Conservation (phyloP, 352 stramenopile species). For the Phytophthora idaei region DNA sequence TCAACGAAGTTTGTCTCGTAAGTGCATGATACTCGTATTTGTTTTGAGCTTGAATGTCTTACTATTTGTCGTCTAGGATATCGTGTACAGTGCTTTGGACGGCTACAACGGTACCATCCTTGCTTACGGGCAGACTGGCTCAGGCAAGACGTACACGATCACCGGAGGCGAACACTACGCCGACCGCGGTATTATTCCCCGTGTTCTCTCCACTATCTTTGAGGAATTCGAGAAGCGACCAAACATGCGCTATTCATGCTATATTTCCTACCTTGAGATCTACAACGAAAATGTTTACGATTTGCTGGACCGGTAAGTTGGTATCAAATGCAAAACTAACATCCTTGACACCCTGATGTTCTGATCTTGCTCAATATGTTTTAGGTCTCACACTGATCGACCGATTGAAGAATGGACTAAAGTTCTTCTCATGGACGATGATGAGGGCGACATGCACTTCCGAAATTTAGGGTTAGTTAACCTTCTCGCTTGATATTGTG, state of each 20-base stretch:
- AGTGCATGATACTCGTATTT: not conserved
- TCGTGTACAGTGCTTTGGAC: constrained; percentile 70
- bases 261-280: constrained; percentile 97
- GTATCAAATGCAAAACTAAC: no score
- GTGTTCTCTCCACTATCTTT: constrained; percentile 94
- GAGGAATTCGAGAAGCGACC: constrained; percentile 69
- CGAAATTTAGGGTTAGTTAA: constrained; percentile 62
- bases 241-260: constrained; percentile 78
- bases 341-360: not conserved
- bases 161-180: constrained; percentile 92
- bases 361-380: not conserved
- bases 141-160: constrained; percentile 83
- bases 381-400: constrained; percentile 68
- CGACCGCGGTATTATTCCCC: constrained; percentile 95
- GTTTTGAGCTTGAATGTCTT: not conserved
- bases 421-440: constrained; percentile 76
- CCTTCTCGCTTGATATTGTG: not conserved
- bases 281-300: constrained; percentile 98
- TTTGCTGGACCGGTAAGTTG: constrained; percentile 73
- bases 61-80: constrained; percentile 42
- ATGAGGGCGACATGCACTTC: constrained; percentile 83
- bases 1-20: constrained; percentile 69
- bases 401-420: constrained; percentile 86
- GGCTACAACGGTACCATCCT: constrained; percentile 82
- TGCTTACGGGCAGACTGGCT: constrained; percentile 73